Base-by-base conservation (phyloP, 164 flowering plant genomes). In the Aristolochia contorta region DNA sequence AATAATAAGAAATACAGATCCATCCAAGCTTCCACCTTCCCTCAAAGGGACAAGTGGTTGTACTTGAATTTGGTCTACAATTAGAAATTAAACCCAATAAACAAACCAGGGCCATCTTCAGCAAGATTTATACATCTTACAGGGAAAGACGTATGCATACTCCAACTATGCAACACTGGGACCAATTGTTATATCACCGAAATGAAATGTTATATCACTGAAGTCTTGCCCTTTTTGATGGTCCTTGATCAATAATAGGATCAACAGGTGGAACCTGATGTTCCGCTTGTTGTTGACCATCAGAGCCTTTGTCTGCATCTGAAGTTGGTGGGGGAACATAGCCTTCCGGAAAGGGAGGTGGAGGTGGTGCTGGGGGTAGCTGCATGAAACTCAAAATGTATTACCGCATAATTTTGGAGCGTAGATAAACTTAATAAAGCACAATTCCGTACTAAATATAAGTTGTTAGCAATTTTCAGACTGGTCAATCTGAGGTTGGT, bases 261-360 rank as follows among this genome's bases (percentile, higher is more conserved):
- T 93, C 97, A 37, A 81, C 68, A 18, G 87, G 58, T 60, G 85
- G 73, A 60, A 65, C 72, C 54, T 80, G 85, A 16, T 80, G 46
- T 43, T 81, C 95, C 18, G 65, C 66, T 22, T 69, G 66, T 69
- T 79, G 84, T 63, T 87, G 89, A 33, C 72, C 67, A 57, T 86
- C 94, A 19, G 85, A 56, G 64, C 56, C 81, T 53, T 83, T 79
- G 61, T 89, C 91, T 49, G 71, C 75, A 64, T 84, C 96, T 21
- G 80, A 67, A 7, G 79, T 62, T 51, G 73, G 16, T 15, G 86
- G 81, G 5, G 96, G 94, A 25, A 61, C 68, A 67, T 84, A 90
- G 30, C 98, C 96, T 65, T 93, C 98, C 0, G 98, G 98, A 64
- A 84, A 86, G 27, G 96, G 80, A 10, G 97, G 97, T 27, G 93